Conservation (phyloP, 2,329 filamentous ascomycete genomes). For the Aureobasidium sp. region DNA sequence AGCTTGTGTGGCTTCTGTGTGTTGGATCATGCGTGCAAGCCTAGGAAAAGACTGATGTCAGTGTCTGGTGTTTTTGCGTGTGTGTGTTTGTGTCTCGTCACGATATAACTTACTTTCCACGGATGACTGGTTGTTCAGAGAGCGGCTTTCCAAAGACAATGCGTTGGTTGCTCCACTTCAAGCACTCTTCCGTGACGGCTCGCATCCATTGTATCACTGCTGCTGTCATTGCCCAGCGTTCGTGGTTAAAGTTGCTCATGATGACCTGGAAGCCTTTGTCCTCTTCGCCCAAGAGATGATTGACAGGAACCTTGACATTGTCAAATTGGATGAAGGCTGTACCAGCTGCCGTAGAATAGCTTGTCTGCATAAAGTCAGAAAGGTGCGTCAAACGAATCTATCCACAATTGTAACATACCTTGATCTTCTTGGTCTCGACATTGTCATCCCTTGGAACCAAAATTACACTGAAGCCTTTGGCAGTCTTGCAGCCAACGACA, state of each 20-base stretch:
- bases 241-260: slow-evolving; percentile 79
- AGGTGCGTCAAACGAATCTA: background rate
- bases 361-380: slow-evolving; percentile 38
- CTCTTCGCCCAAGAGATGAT: slow-evolving; percentile 71
- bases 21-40: slow-evolving; percentile 78
- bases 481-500: slow-evolving; percentile 69
- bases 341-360: slow-evolving; percentile 69
- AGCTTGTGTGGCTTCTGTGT: slow-evolving; percentile 72
- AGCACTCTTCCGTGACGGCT: slow-evolving; percentile 68
- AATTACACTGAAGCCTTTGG: slow-evolving; percentile 69
- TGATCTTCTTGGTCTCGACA: slow-evolving; percentile 68
- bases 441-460: slow-evolving; percentile 66
- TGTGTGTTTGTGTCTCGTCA: slow-evolving; percentile 5
- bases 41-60: slow-evolving; percentile 27
- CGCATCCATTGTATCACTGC: slow-evolving; percentile 57
- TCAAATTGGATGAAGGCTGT: slow-evolving; percentile 77
- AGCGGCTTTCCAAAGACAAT: slow-evolving; percentile 76
- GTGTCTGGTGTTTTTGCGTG: background rate
- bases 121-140: slow-evolving; percentile 74
- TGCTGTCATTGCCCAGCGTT: slow-evolving; percentile 33
- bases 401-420: slow-evolving; percentile 24
- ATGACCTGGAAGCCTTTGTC: slow-evolving; percentile 82
- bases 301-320: slow-evolving; percentile 75
- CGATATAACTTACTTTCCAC: slow-evolving; percentile 49
- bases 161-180: slow-evolving; percentile 85